Evolutionary conservation across 2,329 filamentous ascomycete genomes (phyloP), one percentile per base, ranked within the genome.

Genomic region (Xylaria hypoxylon): DNA sequence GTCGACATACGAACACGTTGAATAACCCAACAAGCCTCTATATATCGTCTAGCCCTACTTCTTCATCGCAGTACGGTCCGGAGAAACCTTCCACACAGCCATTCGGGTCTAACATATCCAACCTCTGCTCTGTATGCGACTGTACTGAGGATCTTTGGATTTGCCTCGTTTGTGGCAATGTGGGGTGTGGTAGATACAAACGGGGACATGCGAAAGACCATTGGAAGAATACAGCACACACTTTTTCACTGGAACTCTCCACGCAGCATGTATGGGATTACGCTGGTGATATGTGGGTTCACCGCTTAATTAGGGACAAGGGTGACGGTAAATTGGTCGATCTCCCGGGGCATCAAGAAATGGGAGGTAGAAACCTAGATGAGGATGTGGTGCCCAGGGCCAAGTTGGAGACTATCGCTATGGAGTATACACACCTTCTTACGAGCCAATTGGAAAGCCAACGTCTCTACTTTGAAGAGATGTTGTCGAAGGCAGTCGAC

Each of bases 201-300:
- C 89, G 91, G 31, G 96, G 94, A 0, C 94, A 98, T 75, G 94
- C 95, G 38, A 97, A 97, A 77, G 91, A 92, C 13, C 94, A 97
- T 79, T 97, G 93, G 88, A 94, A 96, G 79, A 87, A 92, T 62
- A 96, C 93, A 2, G 89, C 89, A 3, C 96, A 99, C 79, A 92
- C 92, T 69, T 99, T 97, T 77, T 92, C 94, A 28, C 92, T 99
- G 77, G 96, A 99, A 77, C 88, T 98, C 42, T 89, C 91, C 68
- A 97, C 94, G 0, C 95, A 99, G 78, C 91, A 97, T 73, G 94
- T 99, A 1, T 99, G 96, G 96, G 96, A 99, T 79, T 99, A 99
- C 71, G 93, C 92, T 0, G 94, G 93, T 4, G 96, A 99, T 76
- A 92, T 91, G 75, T 99, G 97, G 85, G 96, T 98, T 55, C 96